These are phyloP conservation scores for Candida tunisiensis DNA, from an alignment of 1,139 yeast species.

Conservation along the genomic window DNA sequence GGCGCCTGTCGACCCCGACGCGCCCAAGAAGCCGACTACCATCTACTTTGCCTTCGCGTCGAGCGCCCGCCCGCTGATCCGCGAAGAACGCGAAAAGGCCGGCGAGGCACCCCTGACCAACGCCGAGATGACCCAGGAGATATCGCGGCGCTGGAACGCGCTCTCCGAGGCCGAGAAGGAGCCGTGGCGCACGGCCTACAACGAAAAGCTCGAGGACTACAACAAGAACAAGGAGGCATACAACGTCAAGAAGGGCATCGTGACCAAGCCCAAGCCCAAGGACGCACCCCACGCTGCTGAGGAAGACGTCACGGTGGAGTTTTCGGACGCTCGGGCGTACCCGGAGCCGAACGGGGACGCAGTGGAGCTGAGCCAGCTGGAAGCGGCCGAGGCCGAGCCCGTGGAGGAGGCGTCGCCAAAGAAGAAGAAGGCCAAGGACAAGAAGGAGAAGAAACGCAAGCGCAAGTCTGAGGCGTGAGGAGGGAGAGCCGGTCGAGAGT, in stretches of 20 bases:
- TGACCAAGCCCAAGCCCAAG: no score
- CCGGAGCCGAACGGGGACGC: constrained; percentile 2
- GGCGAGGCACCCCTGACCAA: constrained; percentile 52
- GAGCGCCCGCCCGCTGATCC: constrained; percentile 22
- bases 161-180: constrained; percentile 51
- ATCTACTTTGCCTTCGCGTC: constrained; percentile 65
- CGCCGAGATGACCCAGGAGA: constrained; percentile 60
- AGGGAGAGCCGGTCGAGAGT: no score
- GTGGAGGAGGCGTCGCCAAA: neutral
- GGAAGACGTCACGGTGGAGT: constrained; percentile 15
- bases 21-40: constrained; percentile 48
- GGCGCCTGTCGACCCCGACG: constrained; percentile 27
- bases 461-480: neutral
- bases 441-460: neutral
- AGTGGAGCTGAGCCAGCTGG: constrained; percentile 1
- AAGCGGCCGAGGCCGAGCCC: constrained; percentile 1
- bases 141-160: constrained; percentile 64
- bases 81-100: constrained; percentile 43
- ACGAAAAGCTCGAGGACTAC: constrained; percentile 44
- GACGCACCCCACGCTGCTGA: constrained; percentile 17
- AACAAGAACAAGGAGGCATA: constrained; percentile 50
- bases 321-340: constrained; percentile 16
- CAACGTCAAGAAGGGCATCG: constrained; percentile 29
- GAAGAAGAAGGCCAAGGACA: constrained; percentile 1
- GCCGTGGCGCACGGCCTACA: constrained; percentile 63